A percentile compares a stretch with the other conserved stretches of the same genome.
Conservation (phyloP, 768 basidiomycete species). For the Kwoniella sp. region DNA sequence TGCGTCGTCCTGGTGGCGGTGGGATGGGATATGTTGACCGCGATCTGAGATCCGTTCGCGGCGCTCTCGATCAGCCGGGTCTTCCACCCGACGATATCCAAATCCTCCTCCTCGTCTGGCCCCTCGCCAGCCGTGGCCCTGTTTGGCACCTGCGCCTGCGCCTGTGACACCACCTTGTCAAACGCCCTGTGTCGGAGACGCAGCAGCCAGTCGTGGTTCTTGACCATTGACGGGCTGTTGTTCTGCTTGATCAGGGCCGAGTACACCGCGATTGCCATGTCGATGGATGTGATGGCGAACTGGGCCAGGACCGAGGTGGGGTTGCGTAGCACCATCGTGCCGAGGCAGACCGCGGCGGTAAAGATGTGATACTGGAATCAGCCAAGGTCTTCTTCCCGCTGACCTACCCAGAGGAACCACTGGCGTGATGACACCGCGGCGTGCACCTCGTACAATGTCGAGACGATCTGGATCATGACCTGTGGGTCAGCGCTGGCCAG, state of each 20-base stretch:
- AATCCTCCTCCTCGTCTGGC: conserved; percentile 1
- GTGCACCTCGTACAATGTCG: conserved; percentile 12
- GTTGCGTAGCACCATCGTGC: conserved; percentile 20
- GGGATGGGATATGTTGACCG: conserved; percentile 4
- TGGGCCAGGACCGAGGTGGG: conserved; percentile 19
- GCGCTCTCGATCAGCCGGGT: conserved; percentile 25
- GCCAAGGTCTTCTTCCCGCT: background rate
- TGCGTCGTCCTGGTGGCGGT: background rate
- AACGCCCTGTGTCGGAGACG: conserved; percentile 17
- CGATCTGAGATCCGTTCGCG: conserved; percentile 8
- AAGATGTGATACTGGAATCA: conserved; percentile 30
- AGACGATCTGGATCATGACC: conserved; percentile 23
- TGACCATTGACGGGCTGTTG: conserved; percentile 10
- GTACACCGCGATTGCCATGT: conserved; percentile 18
- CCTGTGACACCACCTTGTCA: conserved; percentile 3
- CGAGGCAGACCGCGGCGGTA: conserved; percentile 32
- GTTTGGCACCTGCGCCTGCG: background rate
- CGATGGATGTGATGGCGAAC: conserved; percentile 19
- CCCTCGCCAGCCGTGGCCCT: background rate
- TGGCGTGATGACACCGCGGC: conserved; percentile 19
- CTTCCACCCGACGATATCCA: conserved; percentile 24
- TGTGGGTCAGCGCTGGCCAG: conserved; percentile 8
- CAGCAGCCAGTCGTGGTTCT: conserved; percentile 27
- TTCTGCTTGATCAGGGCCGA: conserved; percentile 13
- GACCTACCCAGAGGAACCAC: conserved; percentile 28